Conservation (phyloP, 2,329 filamentous ascomycete genomes). For the Monosporascus cannonballus region DNA sequence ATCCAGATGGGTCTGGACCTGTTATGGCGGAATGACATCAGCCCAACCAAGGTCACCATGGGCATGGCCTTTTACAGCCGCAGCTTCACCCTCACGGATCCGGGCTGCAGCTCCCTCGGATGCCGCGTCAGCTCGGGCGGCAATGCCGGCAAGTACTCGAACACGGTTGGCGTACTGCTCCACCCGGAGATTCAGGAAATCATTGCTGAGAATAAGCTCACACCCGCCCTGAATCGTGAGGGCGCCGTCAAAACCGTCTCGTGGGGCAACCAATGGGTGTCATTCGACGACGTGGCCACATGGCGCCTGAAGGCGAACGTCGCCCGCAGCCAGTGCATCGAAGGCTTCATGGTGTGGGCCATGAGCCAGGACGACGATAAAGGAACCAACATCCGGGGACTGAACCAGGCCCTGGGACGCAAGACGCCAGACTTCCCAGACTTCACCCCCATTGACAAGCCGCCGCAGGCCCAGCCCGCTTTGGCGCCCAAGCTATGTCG, state of each 20-base stretch:
- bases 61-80: slow-evolving; percentile 43
- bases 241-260: slow-evolving; percentile 22
- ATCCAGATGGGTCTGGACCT: slow-evolving; percentile 30
- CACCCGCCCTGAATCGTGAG: slow-evolving; percentile 8
- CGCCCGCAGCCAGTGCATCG: slow-evolving; percentile 23
- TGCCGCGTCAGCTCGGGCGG: slow-evolving; percentile 20
- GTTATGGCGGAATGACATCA: slow-evolving; percentile 35
- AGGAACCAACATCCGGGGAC: neutral
- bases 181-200: slow-evolving; percentile 24
- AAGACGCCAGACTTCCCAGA: neutral
- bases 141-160: slow-evolving; percentile 23
- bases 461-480: neutral
- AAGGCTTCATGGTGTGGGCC: slow-evolving; percentile 27
- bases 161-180: slow-evolving; percentile 23
- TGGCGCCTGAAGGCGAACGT: slow-evolving; percentile 19
- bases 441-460: neutral
- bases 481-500: neutral
- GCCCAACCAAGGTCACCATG: slow-evolving; percentile 37
- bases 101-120: slow-evolving; percentile 17
- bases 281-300: slow-evolving; percentile 22
- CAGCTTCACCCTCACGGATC: slow-evolving; percentile 30
- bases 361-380: neutral
- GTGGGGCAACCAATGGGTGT: slow-evolving; percentile 21
- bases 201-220: slow-evolving; percentile 15
- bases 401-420: neutral